Evolutionary conservation across 208 protist species (phyloP).

Genomic region (Leishmania lainsoni): DNA sequence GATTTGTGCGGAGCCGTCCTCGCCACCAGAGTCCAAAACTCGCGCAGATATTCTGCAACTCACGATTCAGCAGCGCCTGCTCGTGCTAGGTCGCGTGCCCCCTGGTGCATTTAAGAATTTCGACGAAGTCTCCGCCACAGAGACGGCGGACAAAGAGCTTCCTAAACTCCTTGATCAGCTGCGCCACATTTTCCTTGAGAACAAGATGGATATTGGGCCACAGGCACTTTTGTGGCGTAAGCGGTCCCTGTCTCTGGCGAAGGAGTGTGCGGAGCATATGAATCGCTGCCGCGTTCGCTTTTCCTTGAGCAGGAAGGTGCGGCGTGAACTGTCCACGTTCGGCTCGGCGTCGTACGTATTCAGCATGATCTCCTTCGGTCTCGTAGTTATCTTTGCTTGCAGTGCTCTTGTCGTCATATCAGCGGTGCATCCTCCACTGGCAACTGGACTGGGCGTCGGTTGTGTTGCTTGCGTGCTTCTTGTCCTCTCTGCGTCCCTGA

Average conservation of each 20-base stretch:
- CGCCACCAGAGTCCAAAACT: conserved; percentile 44
- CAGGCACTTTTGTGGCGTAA: conserved; percentile 79
- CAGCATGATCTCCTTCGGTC: conserved; percentile 50
- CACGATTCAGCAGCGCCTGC: conserved; percentile 63
- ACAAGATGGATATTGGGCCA: conserved; percentile 68
- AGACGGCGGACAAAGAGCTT: conserved; percentile 58
- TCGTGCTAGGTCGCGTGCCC: conserved; percentile 50
- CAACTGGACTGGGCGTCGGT: conserved; percentile 51
- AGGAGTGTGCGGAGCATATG: conserved; percentile 76
- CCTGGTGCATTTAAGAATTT: conserved; percentile 42
- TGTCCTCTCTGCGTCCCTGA: conserved; percentile 27
- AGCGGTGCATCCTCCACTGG: conserved; percentile 38
- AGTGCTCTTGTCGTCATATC: conserved; percentile 59
- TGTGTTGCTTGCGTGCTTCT: conserved; percentile 54
- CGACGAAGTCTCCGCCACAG: conserved; percentile 21
- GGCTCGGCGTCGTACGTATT: conserved; percentile 44
- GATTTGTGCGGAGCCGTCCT: conserved; percentile 55
- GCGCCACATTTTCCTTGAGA: conserved; percentile 67
- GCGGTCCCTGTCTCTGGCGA: conserved; percentile 62
- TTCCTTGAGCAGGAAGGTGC: conserved; percentile 43
- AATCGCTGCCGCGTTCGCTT: conserved; percentile 59
- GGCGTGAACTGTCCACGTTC: conserved; percentile 55
- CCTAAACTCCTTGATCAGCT: conserved; percentile 70
- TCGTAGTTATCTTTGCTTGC: conserved; percentile 49
- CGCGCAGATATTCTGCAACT: conserved; percentile 57